These are phyloP conservation scores for Ampelomyces quisqualis DNA, from an alignment of 2,329 filamentous ascomycete species.

Conservation along the genomic window DNA sequence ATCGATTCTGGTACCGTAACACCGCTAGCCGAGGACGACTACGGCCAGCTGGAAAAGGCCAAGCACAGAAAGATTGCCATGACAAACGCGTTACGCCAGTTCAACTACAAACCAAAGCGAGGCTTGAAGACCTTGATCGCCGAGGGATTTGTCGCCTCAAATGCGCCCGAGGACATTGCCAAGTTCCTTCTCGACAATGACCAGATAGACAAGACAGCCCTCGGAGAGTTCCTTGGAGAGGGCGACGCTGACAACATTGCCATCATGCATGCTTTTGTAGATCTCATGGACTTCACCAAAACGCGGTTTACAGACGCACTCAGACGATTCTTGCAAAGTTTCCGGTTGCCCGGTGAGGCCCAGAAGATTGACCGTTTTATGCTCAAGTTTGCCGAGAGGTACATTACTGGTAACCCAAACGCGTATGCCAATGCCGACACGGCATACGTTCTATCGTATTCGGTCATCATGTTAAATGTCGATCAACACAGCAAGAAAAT, in stretches of 20 bases:
- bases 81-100: slow-evolving; percentile 82
- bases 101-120: slow-evolving; percentile 97
- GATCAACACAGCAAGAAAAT: slow-evolving; percentile 92
- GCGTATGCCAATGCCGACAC: slow-evolving; percentile 98
- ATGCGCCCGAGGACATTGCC: slow-evolving; percentile 79
- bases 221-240: slow-evolving; percentile 93
- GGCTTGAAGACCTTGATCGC: slow-evolving; percentile 82
- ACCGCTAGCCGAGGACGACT: slow-evolving; percentile 73
- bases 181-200: slow-evolving; percentile 79
- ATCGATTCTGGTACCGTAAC: slow-evolving; percentile 47
- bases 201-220: slow-evolving; percentile 82
- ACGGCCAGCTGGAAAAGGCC: slow-evolving; percentile 88
- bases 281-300: slow-evolving; percentile 89
- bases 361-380: slow-evolving; percentile 99
- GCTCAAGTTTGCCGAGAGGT: slow-evolving; percentile 97
- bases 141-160: slow-evolving; percentile 82
- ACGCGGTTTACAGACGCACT: slow-evolving; percentile 91
- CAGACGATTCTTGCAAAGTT: slow-evolving; percentile 88
- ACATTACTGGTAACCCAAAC: slow-evolving; percentile 91
- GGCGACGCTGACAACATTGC: slow-evolving; percentile 91
- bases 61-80: slow-evolving; percentile 93
- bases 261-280: slow-evolving; percentile 98
- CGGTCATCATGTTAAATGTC: slow-evolving; percentile 94
- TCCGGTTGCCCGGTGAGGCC: slow-evolving; percentile 90
- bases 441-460: slow-evolving; percentile 93